Evolutionary conservation across 345 rosid genomes (phyloP).

Genomic region (Camelina laxa): DNA sequence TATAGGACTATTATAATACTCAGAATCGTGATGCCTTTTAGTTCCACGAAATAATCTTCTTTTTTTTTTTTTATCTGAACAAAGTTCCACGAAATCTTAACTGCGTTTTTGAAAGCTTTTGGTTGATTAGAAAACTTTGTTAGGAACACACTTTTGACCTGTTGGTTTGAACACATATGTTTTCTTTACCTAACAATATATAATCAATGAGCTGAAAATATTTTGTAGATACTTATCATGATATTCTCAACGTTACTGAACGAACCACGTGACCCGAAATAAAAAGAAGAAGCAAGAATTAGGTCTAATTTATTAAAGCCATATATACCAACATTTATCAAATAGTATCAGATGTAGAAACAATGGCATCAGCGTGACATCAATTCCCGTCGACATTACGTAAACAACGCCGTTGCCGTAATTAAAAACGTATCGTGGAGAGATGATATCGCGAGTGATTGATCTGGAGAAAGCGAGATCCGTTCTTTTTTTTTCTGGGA

Average conservation of each 20-base stretch:
- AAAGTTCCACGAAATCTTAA: no score
- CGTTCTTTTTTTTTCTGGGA: background rate
- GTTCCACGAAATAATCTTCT: background rate
- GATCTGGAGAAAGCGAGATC: slow-evolving; percentile 36
- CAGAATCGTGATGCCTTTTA: background rate
- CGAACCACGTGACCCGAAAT: slow-evolving; percentile 31
- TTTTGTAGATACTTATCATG: background rate
- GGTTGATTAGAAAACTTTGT: no score
- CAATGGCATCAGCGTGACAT: slow-evolving; percentile 34
- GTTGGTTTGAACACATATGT: background rate
- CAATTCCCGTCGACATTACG: slow-evolving; percentile 31
- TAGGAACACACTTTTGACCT: no score
- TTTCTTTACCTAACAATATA: background rate
- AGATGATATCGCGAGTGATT: slow-evolving; percentile 22
- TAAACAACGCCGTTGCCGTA: slow-evolving; percentile 6
- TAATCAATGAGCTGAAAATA: slow-evolving; percentile 18
- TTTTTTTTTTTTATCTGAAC: no score
- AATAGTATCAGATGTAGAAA: background rate
- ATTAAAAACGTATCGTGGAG: background rate
- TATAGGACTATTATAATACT: background rate
- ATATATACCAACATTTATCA: slow-evolving; percentile 6
- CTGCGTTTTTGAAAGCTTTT: no score
- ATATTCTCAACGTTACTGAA: slow-evolving; percentile 37
- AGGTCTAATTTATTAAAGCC: slow-evolving; percentile 37
- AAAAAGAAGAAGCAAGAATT: slow-evolving; percentile 11